These are phyloP conservation scores for Umbelopsis ramanniana DNA, from an alignment of 192 early-diverging fungal genomes.

Conservation along the genomic window DNA sequence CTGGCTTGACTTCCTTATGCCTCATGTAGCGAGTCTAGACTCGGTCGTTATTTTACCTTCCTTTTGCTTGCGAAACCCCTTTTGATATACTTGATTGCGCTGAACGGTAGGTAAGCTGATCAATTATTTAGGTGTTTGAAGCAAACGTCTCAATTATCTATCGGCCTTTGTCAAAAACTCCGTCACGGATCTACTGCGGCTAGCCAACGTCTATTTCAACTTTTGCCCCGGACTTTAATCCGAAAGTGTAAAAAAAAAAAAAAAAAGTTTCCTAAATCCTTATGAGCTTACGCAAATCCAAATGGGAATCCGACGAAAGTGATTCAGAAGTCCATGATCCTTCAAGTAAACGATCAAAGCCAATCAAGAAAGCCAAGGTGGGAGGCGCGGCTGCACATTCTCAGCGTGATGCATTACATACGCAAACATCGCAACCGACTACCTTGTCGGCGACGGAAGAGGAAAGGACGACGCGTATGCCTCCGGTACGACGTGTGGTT, in stretches of 20 bases:
- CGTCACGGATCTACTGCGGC: too few species aligned
- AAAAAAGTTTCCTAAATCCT: neutral
- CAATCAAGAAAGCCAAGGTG: constrained; percentile 12
- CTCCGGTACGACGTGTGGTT: constrained; percentile 13
- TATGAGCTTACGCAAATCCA: constrained; percentile 26
- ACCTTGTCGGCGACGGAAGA: neutral
- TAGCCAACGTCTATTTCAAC: too few species aligned
- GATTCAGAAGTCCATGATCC: constrained; percentile 8
- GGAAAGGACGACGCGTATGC: neutral
- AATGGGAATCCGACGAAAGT: constrained; percentile 30
- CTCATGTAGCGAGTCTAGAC: neutral
- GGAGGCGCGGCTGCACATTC: neutral
- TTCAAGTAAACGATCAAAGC: neutral
- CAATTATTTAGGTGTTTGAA: too few species aligned
- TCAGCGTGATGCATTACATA: neutral
- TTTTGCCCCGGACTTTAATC: neutral
- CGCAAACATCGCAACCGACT: neutral
- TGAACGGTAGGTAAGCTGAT: too few species aligned
- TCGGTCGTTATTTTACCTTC: neutral
- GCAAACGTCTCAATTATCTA: too few species aligned
- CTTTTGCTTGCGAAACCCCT: too few species aligned
- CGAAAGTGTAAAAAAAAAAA: neutral
- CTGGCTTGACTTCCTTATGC: neutral
- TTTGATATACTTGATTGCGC: too few species aligned
- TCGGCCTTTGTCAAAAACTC: too few species aligned